Base-by-base conservation (phyloP, 2,329 filamentous ascomycete species). In the Sphaerulina vaccinii region DNA sequence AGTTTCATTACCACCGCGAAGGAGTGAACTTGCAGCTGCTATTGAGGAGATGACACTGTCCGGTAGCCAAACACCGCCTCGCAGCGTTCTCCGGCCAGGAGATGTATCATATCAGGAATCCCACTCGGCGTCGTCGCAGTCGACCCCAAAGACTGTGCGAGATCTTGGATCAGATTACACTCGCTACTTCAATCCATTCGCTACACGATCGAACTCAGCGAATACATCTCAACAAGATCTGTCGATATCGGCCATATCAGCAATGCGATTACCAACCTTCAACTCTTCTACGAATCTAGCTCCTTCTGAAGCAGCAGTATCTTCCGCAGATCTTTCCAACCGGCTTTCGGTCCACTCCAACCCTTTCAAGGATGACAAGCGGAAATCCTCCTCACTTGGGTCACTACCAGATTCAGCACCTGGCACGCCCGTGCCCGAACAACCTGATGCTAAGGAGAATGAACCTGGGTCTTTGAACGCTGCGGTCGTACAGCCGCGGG, bases 171-270 rank as follows among this genome's bases (percentile, higher is more conserved):
- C 65, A 4, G 68, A 70, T 52, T 71, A 69, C 55, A 67, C 63
- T 50, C 63, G 68, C 40, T 71, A 70, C 58, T 70, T 63, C 58
- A 70, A 70, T 43, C 69, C 69, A 24, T 70, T 71, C 58, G 61
- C 62, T 46, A 65, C 66, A 16, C 58, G 60, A 15, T 66, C 65
- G 41, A 67, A 64, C 33, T 70, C 69, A 7, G 58, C 61, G 16
- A 65, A 63, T 40, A 65, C 62, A 36, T 69, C 68, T 5, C 61
- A 65, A 16, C 58, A 62, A 36, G 66, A 70, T 50, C 52, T 69
- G 6, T 50, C 57, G 8, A 50, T 49, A 35, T 36, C 42, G 36
- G 43, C 41, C 23, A 49, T 51, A 27, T 16, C 39, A 33, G 39
- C 32, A 24, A 43, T 35, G 19, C 56, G 61, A 15, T 44, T 64